Percentiles rank a stretch among this genome's conserved stretches.
phyloP scores from a whole-genome alignment of 768 basidiomycete species.

The Lyophyllum shimeji region DNA sequence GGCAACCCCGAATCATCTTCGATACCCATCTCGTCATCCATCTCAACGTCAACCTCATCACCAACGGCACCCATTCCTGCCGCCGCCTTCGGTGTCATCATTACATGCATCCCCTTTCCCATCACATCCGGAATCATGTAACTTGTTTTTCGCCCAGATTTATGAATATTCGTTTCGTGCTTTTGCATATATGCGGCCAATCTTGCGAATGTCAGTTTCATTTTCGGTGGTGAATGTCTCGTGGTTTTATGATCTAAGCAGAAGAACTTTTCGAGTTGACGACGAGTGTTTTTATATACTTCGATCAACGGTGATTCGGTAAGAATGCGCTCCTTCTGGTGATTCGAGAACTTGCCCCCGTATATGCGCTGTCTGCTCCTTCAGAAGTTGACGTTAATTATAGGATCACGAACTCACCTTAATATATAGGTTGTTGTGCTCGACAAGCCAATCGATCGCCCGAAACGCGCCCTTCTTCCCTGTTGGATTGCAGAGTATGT shows the following conservation, averaged over 20 bases:
- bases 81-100: neutral
- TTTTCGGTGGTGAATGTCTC: conserved; percentile 25
- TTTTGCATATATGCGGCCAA: conserved; percentile 16
- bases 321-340: conserved; percentile 28
- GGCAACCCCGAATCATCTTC: neutral
- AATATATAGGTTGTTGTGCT: conserved; percentile 42
- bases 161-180: conserved; percentile 10
- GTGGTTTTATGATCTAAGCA: conserved; percentile 23
- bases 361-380: conserved; percentile 25
- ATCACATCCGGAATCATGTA: conserved; percentile 3
- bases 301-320: conserved; percentile 34
- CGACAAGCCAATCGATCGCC: conserved; percentile 17
- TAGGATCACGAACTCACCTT: conserved; percentile 27
- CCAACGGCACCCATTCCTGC: no score
- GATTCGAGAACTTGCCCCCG: conserved; percentile 19
- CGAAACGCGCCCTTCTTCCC: conserved; percentile 28
- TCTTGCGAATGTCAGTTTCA: conserved; percentile 23
- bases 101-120: neutral
- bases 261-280: conserved; percentile 25
- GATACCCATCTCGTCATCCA: neutral
- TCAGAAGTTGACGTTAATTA: neutral
- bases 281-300: conserved; percentile 26
- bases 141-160: neutral
- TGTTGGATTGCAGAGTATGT: conserved; percentile 36
- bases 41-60: neutral